Conservation (phyloP, 2,329 filamentous ascomycete species). For the Fusarium coffeatum region DNA sequence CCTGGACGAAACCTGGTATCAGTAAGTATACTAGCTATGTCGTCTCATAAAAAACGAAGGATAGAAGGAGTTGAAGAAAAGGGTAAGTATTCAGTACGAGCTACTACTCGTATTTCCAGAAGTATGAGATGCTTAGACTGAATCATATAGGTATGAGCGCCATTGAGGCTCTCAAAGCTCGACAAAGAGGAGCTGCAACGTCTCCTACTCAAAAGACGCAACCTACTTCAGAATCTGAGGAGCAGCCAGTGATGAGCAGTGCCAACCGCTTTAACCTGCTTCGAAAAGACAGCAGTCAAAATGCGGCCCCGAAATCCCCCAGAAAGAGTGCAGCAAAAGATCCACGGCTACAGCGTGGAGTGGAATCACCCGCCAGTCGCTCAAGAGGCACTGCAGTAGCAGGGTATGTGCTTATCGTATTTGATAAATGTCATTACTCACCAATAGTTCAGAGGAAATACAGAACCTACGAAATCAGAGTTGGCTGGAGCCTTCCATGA, state of each 20-base stretch:
- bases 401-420: conserved; percentile 25
- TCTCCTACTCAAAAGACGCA: conserved; percentile 20
- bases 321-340: conserved; percentile 36
- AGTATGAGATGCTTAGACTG: background rate
- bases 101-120: background rate
- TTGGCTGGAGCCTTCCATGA: conserved; percentile 2
- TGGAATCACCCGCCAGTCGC: conserved; percentile 20
- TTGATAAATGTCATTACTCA: conserved; percentile 5
- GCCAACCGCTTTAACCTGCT: conserved; percentile 49
- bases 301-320: conserved; percentile 19
- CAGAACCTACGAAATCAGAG: conserved; percentile 5
- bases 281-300: conserved; percentile 33
- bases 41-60: conserved; percentile 52
- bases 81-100: conserved; percentile 42
- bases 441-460: conserved; percentile 8
- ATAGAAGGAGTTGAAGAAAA: conserved; percentile 47
- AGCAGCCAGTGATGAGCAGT: conserved; percentile 32
- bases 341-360: conserved; percentile 17
- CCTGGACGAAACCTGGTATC: background rate
- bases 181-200: conserved; percentile 45
- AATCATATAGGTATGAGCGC: conserved; percentile 46
- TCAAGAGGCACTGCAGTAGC: conserved; percentile 15
- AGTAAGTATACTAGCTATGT: conserved; percentile 32
- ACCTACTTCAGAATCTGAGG: conserved; percentile 33
- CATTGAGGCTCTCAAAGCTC: conserved; percentile 54